Evolutionary conservation across 176 grass and related monocot genomes (phyloP).

Genomic region (Puya raimondii): DNA sequence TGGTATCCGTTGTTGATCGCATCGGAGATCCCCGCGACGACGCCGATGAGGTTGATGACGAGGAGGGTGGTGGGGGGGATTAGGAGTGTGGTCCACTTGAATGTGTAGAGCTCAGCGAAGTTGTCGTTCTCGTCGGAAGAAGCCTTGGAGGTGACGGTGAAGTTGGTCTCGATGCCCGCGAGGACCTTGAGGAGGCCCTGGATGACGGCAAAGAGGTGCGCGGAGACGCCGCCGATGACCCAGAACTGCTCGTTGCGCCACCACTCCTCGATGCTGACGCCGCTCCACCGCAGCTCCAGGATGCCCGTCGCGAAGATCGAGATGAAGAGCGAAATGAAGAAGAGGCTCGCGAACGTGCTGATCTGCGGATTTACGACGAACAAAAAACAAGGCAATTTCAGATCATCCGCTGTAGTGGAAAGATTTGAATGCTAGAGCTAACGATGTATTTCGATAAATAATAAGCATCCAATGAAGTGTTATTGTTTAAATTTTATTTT

Average conservation of each 20-base stretch:
- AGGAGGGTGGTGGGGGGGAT: slow-evolving; percentile 84
- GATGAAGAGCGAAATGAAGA: slow-evolving; percentile 98
- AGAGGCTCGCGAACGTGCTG: slow-evolving; percentile 90
- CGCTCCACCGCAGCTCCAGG: slow-evolving; percentile 87
- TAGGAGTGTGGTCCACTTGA: slow-evolving; percentile 98
- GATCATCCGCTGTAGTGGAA: too few relatives aligned
- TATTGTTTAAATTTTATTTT: too few relatives aligned
- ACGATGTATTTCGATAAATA: too few relatives aligned
- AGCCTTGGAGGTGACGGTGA: slow-evolving; percentile 94
- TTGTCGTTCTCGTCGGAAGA: slow-evolving; percentile 60
- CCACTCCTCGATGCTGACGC: slow-evolving; percentile 99
- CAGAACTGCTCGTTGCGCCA: slow-evolving; percentile 99
- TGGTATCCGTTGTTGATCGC: slow-evolving; percentile 93
- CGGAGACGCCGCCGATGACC: slow-evolving; percentile 94
- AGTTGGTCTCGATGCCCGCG: slow-evolving; percentile 83
- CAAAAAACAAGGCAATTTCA: not conserved
- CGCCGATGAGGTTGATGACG: slow-evolving; percentile 89
- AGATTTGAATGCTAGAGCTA: too few relatives aligned
- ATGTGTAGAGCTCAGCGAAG: slow-evolving; percentile 77
- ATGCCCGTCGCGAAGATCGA: slow-evolving; percentile 99
- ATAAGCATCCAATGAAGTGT: too few relatives aligned
- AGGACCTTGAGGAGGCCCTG: slow-evolving; percentile 95
- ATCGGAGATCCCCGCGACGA: slow-evolving; percentile 83
- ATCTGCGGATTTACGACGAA: slow-evolving; percentile 36
- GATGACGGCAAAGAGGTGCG: slow-evolving; percentile 87